Conservation (phyloP, 192 early-diverging fungal genomes). For the Dissophora ornata region DNA sequence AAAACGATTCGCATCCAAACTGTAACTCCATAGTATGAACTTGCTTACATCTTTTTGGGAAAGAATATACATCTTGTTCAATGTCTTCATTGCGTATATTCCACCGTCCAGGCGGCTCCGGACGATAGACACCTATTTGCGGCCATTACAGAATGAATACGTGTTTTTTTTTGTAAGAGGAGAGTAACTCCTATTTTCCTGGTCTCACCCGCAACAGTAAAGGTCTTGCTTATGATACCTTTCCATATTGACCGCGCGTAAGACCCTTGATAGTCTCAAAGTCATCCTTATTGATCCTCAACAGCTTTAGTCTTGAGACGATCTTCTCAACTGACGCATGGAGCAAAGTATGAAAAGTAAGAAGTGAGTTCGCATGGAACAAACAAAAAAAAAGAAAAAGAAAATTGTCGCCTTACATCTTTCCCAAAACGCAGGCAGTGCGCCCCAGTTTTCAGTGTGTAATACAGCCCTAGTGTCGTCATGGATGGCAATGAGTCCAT, state of each 20-base stretch:
- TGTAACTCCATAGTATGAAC: no score
- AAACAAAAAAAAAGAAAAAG: no score
- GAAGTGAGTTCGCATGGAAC: no score
- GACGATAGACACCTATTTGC: conserved; percentile 82
- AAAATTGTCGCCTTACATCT: conserved; percentile 20
- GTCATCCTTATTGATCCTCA: conserved; percentile 76
- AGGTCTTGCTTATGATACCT: conserved; percentile 40
- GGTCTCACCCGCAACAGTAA: background rate
- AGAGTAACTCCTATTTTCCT: background rate
- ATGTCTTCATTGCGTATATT: conserved; percentile 88
- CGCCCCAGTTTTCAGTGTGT: conserved; percentile 49
- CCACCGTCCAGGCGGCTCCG: conserved; percentile 73
- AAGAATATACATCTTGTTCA: conserved; percentile 76
- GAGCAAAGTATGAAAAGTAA: no score
- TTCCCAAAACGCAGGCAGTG: conserved; percentile 50
- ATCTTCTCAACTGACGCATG: conserved; percentile 35
- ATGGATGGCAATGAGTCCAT: conserved; percentile 44
- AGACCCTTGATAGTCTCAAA: conserved; percentile 81
- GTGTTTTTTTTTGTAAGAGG: background rate
- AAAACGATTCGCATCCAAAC: no score
- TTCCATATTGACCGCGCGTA: conserved; percentile 80
- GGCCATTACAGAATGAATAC: background rate
- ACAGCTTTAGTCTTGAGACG: conserved; percentile 47
- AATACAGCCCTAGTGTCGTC: conserved; percentile 46
- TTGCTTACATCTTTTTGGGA: conserved; percentile 78